Base-by-base conservation (phyloP, 305 asterid genomes). In the Solanum hybrid region DNA sequence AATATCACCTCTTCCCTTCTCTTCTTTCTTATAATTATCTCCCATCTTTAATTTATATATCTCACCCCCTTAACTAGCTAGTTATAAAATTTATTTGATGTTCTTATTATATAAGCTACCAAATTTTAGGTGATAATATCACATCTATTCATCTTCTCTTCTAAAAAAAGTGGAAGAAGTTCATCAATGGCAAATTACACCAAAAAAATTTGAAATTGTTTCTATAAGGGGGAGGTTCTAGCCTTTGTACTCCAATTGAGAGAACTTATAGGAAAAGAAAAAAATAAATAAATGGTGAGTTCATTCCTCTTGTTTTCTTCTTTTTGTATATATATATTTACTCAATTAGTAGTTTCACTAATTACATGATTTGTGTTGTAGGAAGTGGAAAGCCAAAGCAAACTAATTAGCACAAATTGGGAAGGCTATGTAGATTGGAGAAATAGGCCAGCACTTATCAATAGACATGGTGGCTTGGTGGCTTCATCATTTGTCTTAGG, bases 401-500 rank as follows among this genome's bases (percentile, higher is more conserved):
- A 87, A n/a, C 79, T 90, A 40, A 28, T 18, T 82, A 90, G 89
- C 87, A 91, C 91, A 77, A 90, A 88, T 22, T 97, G 98, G 98
- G 96, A 95, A 86, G 98, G 96, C 6, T 97, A 96, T 93, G 98
- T 92, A 14, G 94, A 95, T 89, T 97, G 98, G 97, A 95, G 94
- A 87, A 96, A 97, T 31, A 94, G 88, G 74, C 96, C 98, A 11
- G 98, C 99, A 34, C 61, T 92, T 24, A 93, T 92, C 92, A 92
- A 90, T 94, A 89, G 89, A 64, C 99, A 96, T 89, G 99, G 98
- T 26, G 99, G 99, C 93, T 94, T 95, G 98, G 46, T 92, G 42
- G 96, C 99, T 77, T 95, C 98, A 75, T 94, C 96, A 86, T 97
- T 97, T 69, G 98, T 97, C 89, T 91, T 97, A 92, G 98, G 96